A percentile compares a stretch with the other conserved stretches of the same genome.
phyloP scores from a whole-genome alignment of 129 eudicot species.

The Artemisia tridentata region DNA sequence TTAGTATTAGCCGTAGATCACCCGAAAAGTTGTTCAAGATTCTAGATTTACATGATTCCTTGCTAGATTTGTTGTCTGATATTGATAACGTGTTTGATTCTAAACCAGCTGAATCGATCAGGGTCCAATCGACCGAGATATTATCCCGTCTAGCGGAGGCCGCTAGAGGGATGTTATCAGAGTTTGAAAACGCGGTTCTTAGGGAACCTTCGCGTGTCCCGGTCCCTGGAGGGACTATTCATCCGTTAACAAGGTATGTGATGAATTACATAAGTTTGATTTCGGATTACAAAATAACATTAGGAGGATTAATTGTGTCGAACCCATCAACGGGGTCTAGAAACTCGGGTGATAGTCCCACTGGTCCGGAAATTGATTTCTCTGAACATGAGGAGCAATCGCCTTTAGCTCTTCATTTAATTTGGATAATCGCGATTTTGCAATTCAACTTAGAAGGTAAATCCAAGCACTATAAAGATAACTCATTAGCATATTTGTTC shows the following conservation, averaged over 20 bases:
- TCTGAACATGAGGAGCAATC: conserved; percentile 51
- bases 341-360: conserved; percentile 43
- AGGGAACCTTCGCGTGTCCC: conserved; percentile 65
- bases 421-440: conserved; percentile 58
- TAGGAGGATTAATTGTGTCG: conserved; percentile 56
- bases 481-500: conserved; percentile 61
- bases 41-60: conserved; percentile 64
- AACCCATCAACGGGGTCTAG: conserved; percentile 62
- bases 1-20: conserved; percentile 64
- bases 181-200: conserved; percentile 75
- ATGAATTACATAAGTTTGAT: conserved; percentile 78
- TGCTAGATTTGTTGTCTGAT: conserved; percentile 67
- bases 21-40: conserved; percentile 82
- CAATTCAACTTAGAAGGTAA: conserved; percentile 64
- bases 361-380: conserved; percentile 58
- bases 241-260: conserved; percentile 85
- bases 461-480: conserved; percentile 61
- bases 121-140: conserved; percentile 68
- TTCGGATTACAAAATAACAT: conserved; percentile 62
- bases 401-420: conserved; percentile 59
- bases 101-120: conserved; percentile 47
- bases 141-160: conserved; percentile 71
- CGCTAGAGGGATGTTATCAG: conserved; percentile 67
- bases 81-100: conserved; percentile 62
- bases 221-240: conserved; percentile 84